Evolutionary conservation across 164 flowering plant species (phyloP).

Genomic region (Umbilicus rupestris): DNA sequence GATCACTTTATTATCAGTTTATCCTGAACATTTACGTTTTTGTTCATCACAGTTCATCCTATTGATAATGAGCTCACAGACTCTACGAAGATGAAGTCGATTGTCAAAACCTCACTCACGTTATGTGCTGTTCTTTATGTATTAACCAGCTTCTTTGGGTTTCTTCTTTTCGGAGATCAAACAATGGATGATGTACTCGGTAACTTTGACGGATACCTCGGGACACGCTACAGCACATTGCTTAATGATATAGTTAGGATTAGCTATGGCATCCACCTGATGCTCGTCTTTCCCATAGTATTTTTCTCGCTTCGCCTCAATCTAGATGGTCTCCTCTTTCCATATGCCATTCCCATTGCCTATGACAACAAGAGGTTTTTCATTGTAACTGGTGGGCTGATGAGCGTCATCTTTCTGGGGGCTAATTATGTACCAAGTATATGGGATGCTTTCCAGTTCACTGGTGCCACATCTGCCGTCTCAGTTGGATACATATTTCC

Average conservation of each 20-base stretch:
- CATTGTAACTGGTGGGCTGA: conserved; percentile 33
- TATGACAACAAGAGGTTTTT: conserved; percentile 42
- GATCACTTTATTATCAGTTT: too few species aligned
- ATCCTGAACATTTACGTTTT: neutral
- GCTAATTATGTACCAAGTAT: conserved; percentile 73
- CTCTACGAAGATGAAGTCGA: conserved; percentile 46
- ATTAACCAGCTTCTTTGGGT: conserved; percentile 66
- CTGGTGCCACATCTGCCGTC: conserved; percentile 66
- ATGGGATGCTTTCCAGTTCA: conserved; percentile 79
- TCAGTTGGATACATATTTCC: conserved; percentile 72
- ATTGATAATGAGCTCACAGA: conserved; percentile 69
- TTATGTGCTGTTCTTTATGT: conserved; percentile 50
- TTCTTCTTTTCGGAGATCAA: conserved; percentile 57
- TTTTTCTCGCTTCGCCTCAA: conserved; percentile 70
- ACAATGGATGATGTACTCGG: conserved; percentile 67
- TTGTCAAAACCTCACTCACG: conserved; percentile 41
- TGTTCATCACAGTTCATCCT: conserved; percentile 47
- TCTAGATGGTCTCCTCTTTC: conserved; percentile 61
- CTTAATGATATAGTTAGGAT: conserved; percentile 50
- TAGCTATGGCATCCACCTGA: conserved; percentile 66
- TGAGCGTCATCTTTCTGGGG: conserved; percentile 49
- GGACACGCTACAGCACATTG: conserved; percentile 41
- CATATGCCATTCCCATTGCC: conserved; percentile 39
- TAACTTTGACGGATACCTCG: conserved; percentile 62
- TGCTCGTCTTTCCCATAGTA: conserved; percentile 73